phyloP scores from a whole-genome alignment of 2,329 filamentous ascomycete species.

The Akanthomyces uredinophilus region DNA sequence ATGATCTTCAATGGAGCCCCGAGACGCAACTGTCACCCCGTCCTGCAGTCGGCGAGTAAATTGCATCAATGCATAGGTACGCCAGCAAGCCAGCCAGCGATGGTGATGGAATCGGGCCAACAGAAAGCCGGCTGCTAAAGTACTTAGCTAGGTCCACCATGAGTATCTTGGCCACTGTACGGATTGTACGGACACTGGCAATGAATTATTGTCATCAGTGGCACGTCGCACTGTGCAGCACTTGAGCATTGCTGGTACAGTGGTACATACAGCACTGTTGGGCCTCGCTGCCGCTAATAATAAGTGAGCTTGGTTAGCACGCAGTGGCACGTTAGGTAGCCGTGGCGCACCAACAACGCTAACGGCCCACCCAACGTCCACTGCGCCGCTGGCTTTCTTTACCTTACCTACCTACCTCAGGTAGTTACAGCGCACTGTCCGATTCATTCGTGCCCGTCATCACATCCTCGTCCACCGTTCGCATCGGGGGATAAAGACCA shows the following conservation, averaged over 20 bases:
- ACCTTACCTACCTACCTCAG: no score
- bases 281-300: no score
- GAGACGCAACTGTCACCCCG: background rate
- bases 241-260: no score
- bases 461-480: background rate
- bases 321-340: no score
- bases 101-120: constrained; percentile 1
- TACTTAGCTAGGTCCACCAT: background rate
- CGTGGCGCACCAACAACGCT: background rate
- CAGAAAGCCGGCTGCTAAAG: background rate
- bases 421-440: background rate
- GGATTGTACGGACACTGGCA: no score
- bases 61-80: background rate
- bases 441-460: constrained; percentile 9
- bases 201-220: no score
- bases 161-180: no score
- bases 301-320: no score
- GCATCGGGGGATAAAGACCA: constrained; percentile 5
- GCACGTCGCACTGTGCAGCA: no score
- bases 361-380: background rate
- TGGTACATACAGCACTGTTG: background rate
- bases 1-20: background rate
- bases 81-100: background rate
- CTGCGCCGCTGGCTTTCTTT: background rate
- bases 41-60: background rate